Evolutionary conservation across 306 rosid species (phyloP), one percentile per base, ranked within the genome.

Genomic region (Quercus parvula): DNA sequence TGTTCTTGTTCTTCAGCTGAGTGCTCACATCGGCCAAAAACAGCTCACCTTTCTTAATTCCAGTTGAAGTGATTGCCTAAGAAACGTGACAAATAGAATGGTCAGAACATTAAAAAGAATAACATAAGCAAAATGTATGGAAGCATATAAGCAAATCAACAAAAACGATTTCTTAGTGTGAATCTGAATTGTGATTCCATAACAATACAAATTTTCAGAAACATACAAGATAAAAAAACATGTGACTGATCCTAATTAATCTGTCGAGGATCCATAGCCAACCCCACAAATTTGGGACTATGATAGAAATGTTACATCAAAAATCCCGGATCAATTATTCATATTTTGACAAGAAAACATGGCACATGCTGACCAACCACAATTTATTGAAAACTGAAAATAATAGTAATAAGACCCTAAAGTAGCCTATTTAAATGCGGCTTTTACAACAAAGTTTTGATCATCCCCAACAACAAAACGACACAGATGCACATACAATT

Each of bases 1-100:
- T 88, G 85, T 95, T 92, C 84, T 95, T 95, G 91, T 90, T 91
- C 96, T 90, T 92, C 76, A 95, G 75, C 91, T 91, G 90, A 46
- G 92, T 90, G 85, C 82, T 92, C 35, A 92, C 86, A 83, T 91
- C 98, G 0, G 96, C 94, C 87, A 92, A 70, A 84, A 86, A 82
- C n/a, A 78, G 8, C 52, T 92, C 98, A 18, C 94, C 98, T 71
- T 91, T 95, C 93, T 77, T 91, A 19, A 87, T 18, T 83, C 98
- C 99, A 78, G 92, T 85, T 28, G 98, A 92, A 79, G 92, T 84
- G 81, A 95, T 89, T 78, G 92, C 94, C 99, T 94, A 78, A 68
- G 74, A 66, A 70, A 14, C 24, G 33, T 22, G 83, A 76, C 14
- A 28, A 76, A 76, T 7, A 67, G 12, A 71, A 62, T 31, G 5